Evolutionary conservation across 1,139 yeast genomes (phyloP), one percentile per base, ranked within the genome.

Genomic region (Nakaseomyces nivariensis): DNA sequence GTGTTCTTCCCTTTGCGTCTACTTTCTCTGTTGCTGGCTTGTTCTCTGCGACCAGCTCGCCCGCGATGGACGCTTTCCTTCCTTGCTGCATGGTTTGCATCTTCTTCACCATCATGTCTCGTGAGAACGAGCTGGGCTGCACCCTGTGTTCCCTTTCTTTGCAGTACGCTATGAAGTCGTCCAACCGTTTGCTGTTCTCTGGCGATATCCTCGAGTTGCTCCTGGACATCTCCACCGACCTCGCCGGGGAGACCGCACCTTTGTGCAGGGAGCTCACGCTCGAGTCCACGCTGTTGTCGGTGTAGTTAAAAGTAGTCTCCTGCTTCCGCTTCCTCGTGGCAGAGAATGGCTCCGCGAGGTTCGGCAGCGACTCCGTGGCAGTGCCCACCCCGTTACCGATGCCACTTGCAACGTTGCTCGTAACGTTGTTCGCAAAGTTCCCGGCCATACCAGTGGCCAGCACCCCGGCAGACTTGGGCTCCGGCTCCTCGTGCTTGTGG

Each of bases 1-100:
- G 67, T 2, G 72, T 72, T 51, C 74, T 63, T 3, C 75, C 74
- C 38, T 64, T 63, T 0, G 56, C 64, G 48, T 73, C 74, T 33
- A 67, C 47, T 45, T 49, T 54, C 31, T 32, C 41, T 10, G 31
- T 13, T 4, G 36, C 10, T 9, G 36, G 10, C 5, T 33, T n/a
- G n/a, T 33, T 33, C 5, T n/a, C 10, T 7, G 10, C 6, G 13
- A 11, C 13, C 13, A 33, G 13, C 13, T 33, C 36, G n/a, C 13
- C 36, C 7, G n/a, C n/a, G 36, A 33, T 33, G 6, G 36, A 33
- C 36, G n/a, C 36, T 8, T 10, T 36, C 11, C 38, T 5, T 6
- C 38, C 25, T 6, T 13, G 4, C 8, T 13, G 38, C 11, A 13
- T 7, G 25, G 7, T 17, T 26, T 46, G 42, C 11, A 11, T 8